phyloP scores from a whole-genome alignment of 345 rosid species.

The Corchorus olitorius region DNA sequence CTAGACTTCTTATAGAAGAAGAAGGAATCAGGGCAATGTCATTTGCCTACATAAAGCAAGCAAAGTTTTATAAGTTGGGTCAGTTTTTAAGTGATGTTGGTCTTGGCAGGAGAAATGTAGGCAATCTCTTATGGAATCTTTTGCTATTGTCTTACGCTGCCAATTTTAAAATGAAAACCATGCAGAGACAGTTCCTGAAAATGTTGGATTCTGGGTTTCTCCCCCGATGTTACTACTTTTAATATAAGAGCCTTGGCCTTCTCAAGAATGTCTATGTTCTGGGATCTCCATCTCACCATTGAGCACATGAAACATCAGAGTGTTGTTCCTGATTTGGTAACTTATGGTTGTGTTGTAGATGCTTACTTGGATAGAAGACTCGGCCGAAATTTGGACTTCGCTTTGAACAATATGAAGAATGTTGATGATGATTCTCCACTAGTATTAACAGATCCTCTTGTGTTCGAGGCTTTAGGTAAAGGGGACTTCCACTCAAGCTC shows the following conservation, averaged over 20 bases:
- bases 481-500: constrained; percentile 77
- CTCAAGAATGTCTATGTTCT: constrained; percentile 74
- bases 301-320: constrained; percentile 71
- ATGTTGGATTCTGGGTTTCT: constrained; percentile 64
- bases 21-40: constrained; percentile 65
- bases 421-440: constrained; percentile 47
- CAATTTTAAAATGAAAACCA: constrained; percentile 83
- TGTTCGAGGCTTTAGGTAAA: constrained; percentile 76
- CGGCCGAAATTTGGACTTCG: constrained; percentile 66
- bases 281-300: constrained; percentile 91
- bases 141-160: constrained; percentile 76
- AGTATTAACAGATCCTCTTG: constrained; percentile 57
- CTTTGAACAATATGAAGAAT: constrained; percentile 47
- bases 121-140: constrained; percentile 77
- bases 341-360: constrained; percentile 78
- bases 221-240: constrained; percentile 76
- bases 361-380: constrained; percentile 79
- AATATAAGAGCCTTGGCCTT: constrained; percentile 75
- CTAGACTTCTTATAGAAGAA: constrained; percentile 51
- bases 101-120: constrained; percentile 59
- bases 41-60: constrained; percentile 45
- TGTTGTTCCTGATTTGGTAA: constrained; percentile 76
- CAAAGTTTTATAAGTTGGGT: constrained; percentile 55
- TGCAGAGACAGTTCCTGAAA: constrained; percentile 72
- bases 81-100: constrained; percentile 69